Base-by-base conservation (phyloP, 768 basidiomycete genomes). In the Agrocybe pediades region DNA sequence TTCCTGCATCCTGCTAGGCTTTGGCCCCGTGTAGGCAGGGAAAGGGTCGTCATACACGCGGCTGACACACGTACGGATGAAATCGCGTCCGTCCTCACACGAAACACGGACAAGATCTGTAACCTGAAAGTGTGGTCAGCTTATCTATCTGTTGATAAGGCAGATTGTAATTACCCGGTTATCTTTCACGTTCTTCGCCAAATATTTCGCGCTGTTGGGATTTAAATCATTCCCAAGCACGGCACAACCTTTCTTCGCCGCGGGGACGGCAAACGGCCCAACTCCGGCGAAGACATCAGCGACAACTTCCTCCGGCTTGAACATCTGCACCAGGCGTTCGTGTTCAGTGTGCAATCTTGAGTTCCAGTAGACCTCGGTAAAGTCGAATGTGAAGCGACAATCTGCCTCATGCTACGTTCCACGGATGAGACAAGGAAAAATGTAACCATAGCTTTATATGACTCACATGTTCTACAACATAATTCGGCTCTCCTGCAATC, bases 201-300 rank as follows among this genome's bases (percentile, higher is more conserved):
- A 74, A 71, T 88, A 96, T 62, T 87, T 85, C 15, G 83, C 82
- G 61, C 93, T 92, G 46, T 85, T 82, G 2, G 96, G 96, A 71
- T 99, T 99, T 53, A 98, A 71, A 68, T 99, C 97, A 59, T 98
- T 98, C 11, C 90, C 95, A 30, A 95, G 73, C 0, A 98, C 91
- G 3, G 84, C 85, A 64, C 91, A 92, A 1, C 95, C 92, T 61
- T 91, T 94, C 73, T 86, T 95, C 1, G 88, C 96, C 2, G 96
- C 90, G 2, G 97, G 97, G 6, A 98, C 71, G 7, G 92, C 90
- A 67, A 99, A 99, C 0, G 97, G 97, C 1, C 97, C 97, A 2
- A 99, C 95, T 13, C 97, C 97, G 0, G 97, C 97, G 68, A 98
- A 95, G 25, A 92, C 94, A 66, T 99, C 97, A 2, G 86, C 95